Conservation (phyloP, 2,329 filamentous ascomycete genomes). For the Gaeumannomyces tritici region DNA sequence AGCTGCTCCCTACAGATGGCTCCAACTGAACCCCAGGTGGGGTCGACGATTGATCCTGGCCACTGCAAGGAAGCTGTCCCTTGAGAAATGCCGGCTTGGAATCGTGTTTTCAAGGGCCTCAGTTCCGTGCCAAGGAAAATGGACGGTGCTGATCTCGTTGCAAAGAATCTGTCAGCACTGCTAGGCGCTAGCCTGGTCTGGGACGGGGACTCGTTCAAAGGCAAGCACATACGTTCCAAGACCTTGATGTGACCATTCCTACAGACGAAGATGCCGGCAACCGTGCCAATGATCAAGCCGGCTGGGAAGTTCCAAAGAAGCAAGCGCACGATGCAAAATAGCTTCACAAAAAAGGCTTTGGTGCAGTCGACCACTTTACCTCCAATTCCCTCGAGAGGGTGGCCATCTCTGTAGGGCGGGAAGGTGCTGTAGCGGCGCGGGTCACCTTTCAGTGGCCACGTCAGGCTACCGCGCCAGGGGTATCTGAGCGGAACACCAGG, state of each 20-base stretch:
- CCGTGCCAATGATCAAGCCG: background rate
- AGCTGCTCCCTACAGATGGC: background rate
- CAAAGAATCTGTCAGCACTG: background rate
- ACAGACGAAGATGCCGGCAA: background rate
- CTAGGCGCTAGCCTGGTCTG: background rate
- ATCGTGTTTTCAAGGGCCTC: background rate
- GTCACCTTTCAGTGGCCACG: constrained; percentile 3
- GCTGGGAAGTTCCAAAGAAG: constrained; percentile 1
- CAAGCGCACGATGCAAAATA: background rate
- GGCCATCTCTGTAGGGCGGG: constrained; percentile 1
- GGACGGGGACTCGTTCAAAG: too few relatives aligned
- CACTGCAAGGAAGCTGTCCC: background rate
- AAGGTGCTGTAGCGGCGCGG: constrained; percentile 5
- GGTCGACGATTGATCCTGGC: background rate
- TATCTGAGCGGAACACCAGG: background rate
- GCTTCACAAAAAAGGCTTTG: background rate
- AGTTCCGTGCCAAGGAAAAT: background rate
- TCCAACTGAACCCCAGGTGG: background rate
- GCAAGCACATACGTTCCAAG: background rate
- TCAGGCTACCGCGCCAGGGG: constrained; percentile 2
- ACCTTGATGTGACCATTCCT: background rate
- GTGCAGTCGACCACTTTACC: background rate
- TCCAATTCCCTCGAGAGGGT: background rate
- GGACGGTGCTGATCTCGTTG: background rate
- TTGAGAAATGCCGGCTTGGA: background rate